A percentile compares a stretch with the other conserved stretches of the same genome.
phyloP scores from a whole-genome alignment of 441 rosid genomes.

The Raphanus hybrid region DNA sequence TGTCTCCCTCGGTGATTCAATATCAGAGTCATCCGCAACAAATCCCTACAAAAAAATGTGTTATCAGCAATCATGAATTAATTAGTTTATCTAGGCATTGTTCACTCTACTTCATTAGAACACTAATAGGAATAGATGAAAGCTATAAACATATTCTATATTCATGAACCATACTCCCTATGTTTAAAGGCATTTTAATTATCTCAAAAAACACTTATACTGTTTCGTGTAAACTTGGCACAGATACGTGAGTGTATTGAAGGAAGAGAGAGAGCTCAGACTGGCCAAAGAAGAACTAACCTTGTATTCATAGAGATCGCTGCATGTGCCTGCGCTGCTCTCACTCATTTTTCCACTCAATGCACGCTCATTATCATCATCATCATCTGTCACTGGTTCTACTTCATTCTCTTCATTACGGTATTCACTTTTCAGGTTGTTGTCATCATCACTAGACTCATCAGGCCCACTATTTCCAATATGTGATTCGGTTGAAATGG shows the following conservation, averaged over 20 bases:
- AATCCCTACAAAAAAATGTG: conserved; percentile 63
- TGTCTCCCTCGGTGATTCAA: conserved; percentile 63
- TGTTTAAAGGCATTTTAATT: not conserved
- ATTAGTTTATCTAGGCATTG: not conserved
- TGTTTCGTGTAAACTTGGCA: not conserved
- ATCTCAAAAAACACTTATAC: conserved; percentile 4
- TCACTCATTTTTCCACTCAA: conserved; percentile 90
- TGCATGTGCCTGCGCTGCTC: conserved; percentile 83
- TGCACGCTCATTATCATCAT: conserved; percentile 66
- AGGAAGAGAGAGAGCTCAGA: conserved; percentile 30
- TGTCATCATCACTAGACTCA: conserved; percentile 87
- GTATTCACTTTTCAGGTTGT: conserved; percentile 63
- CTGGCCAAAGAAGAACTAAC: conserved; percentile 46
- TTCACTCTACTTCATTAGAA: not conserved
- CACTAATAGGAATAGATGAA: not conserved
- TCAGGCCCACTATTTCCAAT: conserved; percentile 90
- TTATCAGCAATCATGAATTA: conserved; percentile 9
- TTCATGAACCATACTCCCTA: conserved; percentile 9
- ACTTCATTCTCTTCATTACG: conserved; percentile 73
- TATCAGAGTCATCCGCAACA: conserved; percentile 87
- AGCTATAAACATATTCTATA: conserved; percentile 12
- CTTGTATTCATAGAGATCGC: conserved; percentile 95
- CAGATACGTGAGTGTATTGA: not conserved
- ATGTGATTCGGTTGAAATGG: conserved; percentile 89
- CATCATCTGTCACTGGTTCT: conserved; percentile 74